Evolutionary conservation across 176 grass and related monocot genomes (phyloP), one percentile per base, ranked within the genome.

Genomic region (Otatea glauca): DNA sequence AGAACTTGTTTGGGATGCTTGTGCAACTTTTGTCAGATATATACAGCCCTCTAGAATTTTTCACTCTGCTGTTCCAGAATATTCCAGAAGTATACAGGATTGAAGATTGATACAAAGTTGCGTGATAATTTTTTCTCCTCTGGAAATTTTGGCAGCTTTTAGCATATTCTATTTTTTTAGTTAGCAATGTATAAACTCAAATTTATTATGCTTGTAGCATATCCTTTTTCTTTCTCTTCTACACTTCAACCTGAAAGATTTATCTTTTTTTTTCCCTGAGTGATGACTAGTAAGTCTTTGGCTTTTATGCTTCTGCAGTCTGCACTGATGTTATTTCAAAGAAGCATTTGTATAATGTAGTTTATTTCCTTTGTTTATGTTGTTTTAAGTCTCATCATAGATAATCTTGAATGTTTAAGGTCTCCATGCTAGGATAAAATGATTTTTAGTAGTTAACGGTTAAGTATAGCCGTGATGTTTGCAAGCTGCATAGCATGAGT

Each of bases 321-420:
- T 75, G 53, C 63, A 38, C 23, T 70, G 8, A 39, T 89, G 63
- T 44, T 76, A 76, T 10, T 75, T 70, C 42, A 60, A 75, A 61
- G 76, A 75, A 80, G 41, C 50, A 80, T 69, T 42, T 41, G 2
- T 60, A 18, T 49, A 74, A 34, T 79, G 27, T 72, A 67, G 29
- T 55, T 21, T 79, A 16, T 58, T 65, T 35, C 38, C 58, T 71
- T 72, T 71, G 1, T 38, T 25, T 66, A 65, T 68, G 70, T 81
- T 75, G n/a, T 58, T 64, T 77, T 51, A 5, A 39, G 11, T 83
- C 51, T 50, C 32, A 23, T 71, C 72, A 53, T 17, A 24, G 68
- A 64, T 74, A 49, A 49, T 51, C 62, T 83, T 21, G n/a, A 21
- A 75, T 70, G 4, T 41, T 48, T 76, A 50, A 69, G 29, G 29